These are phyloP conservation scores for Ophiocordyceps camponoti-leonardi DNA, from an alignment of 2,329 filamentous ascomycete genomes.

Conservation along the genomic window DNA sequence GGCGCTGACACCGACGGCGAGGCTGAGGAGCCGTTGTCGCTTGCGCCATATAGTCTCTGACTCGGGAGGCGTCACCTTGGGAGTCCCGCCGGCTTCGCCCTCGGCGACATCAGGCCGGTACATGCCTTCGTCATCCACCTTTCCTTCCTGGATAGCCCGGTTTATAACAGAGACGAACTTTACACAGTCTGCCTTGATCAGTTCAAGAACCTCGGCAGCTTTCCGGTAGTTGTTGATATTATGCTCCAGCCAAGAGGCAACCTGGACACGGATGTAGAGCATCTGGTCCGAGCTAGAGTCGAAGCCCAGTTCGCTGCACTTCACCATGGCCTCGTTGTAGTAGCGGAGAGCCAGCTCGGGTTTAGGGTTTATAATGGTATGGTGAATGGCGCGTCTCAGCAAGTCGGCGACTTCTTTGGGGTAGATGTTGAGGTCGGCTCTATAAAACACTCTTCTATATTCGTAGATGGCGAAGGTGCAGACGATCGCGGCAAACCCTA, in stretches of 20 bases:
- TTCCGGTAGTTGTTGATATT: slow-evolving; percentile 46
- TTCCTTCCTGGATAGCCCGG: slow-evolving; percentile 27
- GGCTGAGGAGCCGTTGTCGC: slow-evolving; percentile 52
- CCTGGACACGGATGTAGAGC: slow-evolving; percentile 71
- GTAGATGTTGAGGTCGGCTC: slow-evolving; percentile 35
- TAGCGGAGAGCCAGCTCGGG: slow-evolving; percentile 64
- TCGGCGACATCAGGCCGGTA: slow-evolving; percentile 7
- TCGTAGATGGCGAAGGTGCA: slow-evolving; percentile 16
- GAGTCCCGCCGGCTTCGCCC: not conserved
- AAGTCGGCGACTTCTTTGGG: slow-evolving; percentile 60
- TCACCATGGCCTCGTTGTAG: slow-evolving; percentile 62
- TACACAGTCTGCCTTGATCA: slow-evolving; percentile 52
- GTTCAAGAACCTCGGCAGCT: slow-evolving; percentile 62
- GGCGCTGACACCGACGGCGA: slow-evolving; percentile 57
- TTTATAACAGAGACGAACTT: slow-evolving; percentile 42
- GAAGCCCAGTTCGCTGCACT: slow-evolving; percentile 56
- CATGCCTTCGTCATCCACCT: slow-evolving; percentile 22
- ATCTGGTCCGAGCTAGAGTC: slow-evolving; percentile 87
- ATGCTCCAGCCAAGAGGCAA: slow-evolving; percentile 66
- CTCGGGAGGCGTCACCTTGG: not conserved
- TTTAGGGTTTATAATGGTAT: slow-evolving; percentile 60
- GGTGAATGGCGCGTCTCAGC: slow-evolving; percentile 73
- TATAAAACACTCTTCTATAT: slow-evolving; percentile 39
- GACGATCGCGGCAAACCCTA: no score
- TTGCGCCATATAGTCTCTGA: slow-evolving; percentile 36